Percentiles rank a stretch among this genome's conserved stretches.
These are phyloP conservation scores for Tricharina praecox DNA, from an alignment of 495 filamentous ascomycete species.

Conservation along the genomic window DNA sequence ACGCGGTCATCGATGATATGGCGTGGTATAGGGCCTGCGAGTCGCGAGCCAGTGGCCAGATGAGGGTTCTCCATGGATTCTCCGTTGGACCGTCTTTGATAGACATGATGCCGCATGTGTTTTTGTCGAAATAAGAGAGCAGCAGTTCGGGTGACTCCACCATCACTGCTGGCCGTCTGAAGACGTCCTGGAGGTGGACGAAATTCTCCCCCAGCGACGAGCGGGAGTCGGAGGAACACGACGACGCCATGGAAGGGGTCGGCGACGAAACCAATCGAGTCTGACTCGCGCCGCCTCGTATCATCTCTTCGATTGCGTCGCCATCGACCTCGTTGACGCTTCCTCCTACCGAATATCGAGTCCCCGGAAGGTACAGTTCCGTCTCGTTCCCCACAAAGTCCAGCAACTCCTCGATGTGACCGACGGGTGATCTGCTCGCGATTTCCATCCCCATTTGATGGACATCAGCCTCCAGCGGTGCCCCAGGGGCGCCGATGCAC, in stretches of 20 bases:
- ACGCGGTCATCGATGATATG: conserved; percentile 56
- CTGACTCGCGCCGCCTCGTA: conserved; percentile 31
- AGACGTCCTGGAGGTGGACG: conserved; percentile 25
- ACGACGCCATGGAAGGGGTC: conserved; percentile 1
- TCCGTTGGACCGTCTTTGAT: conserved; percentile 55
- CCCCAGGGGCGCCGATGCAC: no score
- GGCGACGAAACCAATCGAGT: background rate
- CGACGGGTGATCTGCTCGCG: background rate
- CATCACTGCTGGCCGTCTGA: conserved; percentile 33
- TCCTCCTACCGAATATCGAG: background rate
- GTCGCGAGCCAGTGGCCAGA: conserved; percentile 54
- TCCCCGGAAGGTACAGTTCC: background rate
- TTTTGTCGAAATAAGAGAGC: conserved; percentile 46
- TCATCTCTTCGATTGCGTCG: conserved; percentile 45
- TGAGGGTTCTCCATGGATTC: conserved; percentile 60
- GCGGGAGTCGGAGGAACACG: conserved; percentile 16
- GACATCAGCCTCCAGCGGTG: background rate
- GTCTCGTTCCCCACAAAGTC: background rate
- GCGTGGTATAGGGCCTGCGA: conserved; percentile 60
- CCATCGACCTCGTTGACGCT: conserved; percentile 20
- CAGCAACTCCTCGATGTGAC: background rate
- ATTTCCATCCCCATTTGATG: background rate
- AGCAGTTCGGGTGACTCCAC: conserved; percentile 46
- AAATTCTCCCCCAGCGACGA: conserved; percentile 13
- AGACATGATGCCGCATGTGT: conserved; percentile 63